These are phyloP conservation scores for Naumovozyma dairenensis DNA, from an alignment of 805 yeast species.

Conservation along the genomic window DNA sequence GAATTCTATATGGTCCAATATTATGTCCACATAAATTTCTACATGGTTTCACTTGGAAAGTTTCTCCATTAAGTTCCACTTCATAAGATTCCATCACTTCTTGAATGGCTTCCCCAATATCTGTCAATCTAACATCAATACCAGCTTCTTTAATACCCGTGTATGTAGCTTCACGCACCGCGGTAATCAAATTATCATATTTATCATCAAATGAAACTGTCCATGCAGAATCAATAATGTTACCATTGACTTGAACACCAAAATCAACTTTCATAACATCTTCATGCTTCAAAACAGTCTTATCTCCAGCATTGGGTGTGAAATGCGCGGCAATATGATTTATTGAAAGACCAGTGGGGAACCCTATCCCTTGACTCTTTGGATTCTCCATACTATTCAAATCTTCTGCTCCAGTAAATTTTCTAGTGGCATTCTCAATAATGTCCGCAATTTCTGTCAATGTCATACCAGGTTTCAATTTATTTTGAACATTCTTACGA, in stretches of 20 bases:
- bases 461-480: constrained; percentile 82
- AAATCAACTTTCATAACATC: constrained; percentile 96
- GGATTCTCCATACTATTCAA: constrained; percentile 36
- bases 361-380: constrained; percentile 76
- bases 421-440: constrained; percentile 77
- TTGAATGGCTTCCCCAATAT: constrained; percentile 91
- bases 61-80: constrained; percentile 79
- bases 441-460: constrained; percentile 83
- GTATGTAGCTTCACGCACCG: constrained; percentile 88
- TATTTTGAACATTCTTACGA: constrained; percentile 63
- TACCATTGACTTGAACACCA: constrained; percentile 94
- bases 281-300: constrained; percentile 64
- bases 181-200: constrained; percentile 69
- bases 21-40: constrained; percentile 92
- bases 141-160: constrained; percentile 92
- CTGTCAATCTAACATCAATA: constrained; percentile 88
- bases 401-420: constrained; percentile 54
- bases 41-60: constrained; percentile 77
- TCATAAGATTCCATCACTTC: constrained; percentile 97
- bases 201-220: constrained; percentile 79
- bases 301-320: constrained; percentile 94
- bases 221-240: constrained; percentile 90
- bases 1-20: constrained; percentile 74
- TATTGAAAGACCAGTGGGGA: constrained; percentile 94
- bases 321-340: constrained; percentile 96